A percentile compares a stretch with the other conserved stretches of the same genome.
phyloP scores from a whole-genome alignment of 192 early-diverging fungal genomes.

The Helicostylum pulchrum region DNA sequence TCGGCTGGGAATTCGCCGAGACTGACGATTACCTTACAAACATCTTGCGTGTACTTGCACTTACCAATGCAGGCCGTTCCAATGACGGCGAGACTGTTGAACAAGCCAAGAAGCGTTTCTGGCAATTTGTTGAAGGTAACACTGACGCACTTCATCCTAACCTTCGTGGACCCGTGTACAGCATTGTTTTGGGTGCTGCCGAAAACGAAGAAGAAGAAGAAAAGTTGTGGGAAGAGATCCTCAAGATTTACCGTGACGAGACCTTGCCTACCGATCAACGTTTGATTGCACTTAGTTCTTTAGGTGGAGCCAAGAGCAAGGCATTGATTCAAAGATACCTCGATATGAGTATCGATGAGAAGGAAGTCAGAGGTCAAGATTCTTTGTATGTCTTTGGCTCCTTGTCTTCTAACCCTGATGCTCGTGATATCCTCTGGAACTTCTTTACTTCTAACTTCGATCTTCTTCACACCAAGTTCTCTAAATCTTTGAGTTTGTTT shows the following conservation, averaged over 20 bases:
- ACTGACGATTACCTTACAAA: conserved; percentile 73
- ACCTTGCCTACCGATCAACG: conserved; percentile 64
- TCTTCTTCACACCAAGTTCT: conserved; percentile 55
- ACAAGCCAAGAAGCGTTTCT: conserved; percentile 72
- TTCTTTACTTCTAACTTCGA: conserved; percentile 63
- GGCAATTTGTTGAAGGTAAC: conserved; percentile 61
- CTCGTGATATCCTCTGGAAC: conserved; percentile 63
- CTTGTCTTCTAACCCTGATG: conserved; percentile 49
- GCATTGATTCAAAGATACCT: conserved; percentile 60
- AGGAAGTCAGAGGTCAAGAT: conserved; percentile 73
- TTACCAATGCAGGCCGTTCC: conserved; percentile 67
- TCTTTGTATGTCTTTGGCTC: conserved; percentile 51
- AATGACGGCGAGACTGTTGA: conserved; percentile 60
- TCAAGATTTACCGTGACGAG: conserved; percentile 59
- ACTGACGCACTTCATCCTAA: conserved; percentile 71
- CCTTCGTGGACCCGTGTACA: conserved; percentile 68
- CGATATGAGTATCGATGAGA: conserved; percentile 55
- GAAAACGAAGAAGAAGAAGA: conserved; percentile 51
- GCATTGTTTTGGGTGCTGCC: conserved; percentile 62
- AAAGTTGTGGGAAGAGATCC: conserved; percentile 50
- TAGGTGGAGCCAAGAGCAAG: conserved; percentile 55
- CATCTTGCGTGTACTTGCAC: conserved; percentile 72
- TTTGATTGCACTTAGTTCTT: conserved; percentile 58
- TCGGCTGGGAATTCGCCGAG: conserved; percentile 76
- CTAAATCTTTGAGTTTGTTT: conserved; percentile 43